Conservation (phyloP, 345 rosid species). For the Eucalyptus fibrosa region DNA sequence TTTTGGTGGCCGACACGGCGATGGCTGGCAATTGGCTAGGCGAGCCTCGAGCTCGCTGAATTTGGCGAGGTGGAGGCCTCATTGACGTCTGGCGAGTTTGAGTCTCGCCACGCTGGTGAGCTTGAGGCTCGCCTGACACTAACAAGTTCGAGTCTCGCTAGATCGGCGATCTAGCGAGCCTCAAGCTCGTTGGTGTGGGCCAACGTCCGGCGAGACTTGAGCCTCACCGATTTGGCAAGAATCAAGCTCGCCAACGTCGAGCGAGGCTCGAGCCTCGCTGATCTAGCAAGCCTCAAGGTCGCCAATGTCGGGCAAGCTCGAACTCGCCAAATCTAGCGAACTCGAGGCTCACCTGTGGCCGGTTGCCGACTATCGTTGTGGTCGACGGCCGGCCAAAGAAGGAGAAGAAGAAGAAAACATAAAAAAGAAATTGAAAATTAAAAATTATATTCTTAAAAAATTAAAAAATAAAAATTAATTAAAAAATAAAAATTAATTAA, state of each 20-base stretch:
- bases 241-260: fast-evolving
- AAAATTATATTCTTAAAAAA: too few relatives aligned
- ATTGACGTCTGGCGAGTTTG: fast-evolving
- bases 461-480: too few relatives aligned
- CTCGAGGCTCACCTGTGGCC: too few relatives aligned
- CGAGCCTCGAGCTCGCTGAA: too few relatives aligned
- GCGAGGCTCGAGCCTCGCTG: too few relatives aligned
- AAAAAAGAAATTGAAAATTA: fast-evolving
- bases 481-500: too few relatives aligned
- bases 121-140: fast-evolving
- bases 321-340: fast-evolving
- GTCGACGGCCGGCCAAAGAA: too few relatives aligned
- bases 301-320: fast-evolving
- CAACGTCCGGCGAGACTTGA: fast-evolving
- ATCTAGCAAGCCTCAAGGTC: fast-evolving
- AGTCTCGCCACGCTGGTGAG: fast-evolving
- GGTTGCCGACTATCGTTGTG: fast-evolving
- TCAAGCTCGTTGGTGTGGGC: too few relatives aligned
- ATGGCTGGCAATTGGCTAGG: fast-evolving
- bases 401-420: too few relatives aligned
- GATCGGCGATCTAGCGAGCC: fast-evolving
- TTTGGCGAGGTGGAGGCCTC: too few relatives aligned
- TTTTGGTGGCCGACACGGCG: fast-evolving
- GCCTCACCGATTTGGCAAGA: fast-evolving
- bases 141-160: fast-evolving